Conservation (phyloP, 768 basidiomycete species). For the Termitomyces sp. region DNA sequence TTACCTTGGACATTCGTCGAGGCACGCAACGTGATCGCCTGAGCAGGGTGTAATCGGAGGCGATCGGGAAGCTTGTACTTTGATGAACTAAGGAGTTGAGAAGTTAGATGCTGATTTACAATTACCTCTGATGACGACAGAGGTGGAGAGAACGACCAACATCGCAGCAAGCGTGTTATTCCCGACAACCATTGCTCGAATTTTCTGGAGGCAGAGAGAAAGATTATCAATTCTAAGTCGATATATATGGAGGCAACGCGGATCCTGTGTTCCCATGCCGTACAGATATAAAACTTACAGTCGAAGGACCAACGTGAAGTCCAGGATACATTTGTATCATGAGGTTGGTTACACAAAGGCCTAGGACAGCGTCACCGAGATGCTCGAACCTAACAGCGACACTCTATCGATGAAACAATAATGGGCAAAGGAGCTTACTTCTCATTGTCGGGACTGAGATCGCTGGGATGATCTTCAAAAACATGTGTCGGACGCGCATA, state of each 20-base stretch:
- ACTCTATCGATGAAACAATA: not conserved
- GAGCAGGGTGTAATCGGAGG: conserved; percentile 65
- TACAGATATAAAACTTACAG: conserved; percentile 38
- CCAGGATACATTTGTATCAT: conserved; percentile 61
- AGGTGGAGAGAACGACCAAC: conserved; percentile 27
- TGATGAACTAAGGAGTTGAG: conserved; percentile 40
- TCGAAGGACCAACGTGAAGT: conserved; percentile 72
- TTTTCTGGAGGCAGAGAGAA: conserved; percentile 48
- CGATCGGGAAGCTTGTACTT: conserved; percentile 58
- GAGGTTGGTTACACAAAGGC: conserved; percentile 59
- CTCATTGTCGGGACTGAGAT: conserved; percentile 80
- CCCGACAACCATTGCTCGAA: conserved; percentile 68
- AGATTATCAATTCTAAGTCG: not conserved
- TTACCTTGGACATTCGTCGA: conserved; percentile 71
- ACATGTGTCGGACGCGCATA: conserved; percentile 65
- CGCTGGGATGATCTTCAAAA: conserved; percentile 69
- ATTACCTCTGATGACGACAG: not conserved
- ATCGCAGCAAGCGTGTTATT: conserved; percentile 71
- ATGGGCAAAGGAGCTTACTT: conserved; percentile 37
- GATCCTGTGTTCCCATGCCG: conserved; percentile 7
- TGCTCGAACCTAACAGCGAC: conserved; percentile 55
- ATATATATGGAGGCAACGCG: not conserved
- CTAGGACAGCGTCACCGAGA: conserved; percentile 70
- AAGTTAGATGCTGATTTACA: not conserved
- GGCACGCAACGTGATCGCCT: conserved; percentile 63